These are phyloP conservation scores for Chalciporus piperatus DNA, from an alignment of 768 basidiomycete species.

Conservation along the genomic window DNA sequence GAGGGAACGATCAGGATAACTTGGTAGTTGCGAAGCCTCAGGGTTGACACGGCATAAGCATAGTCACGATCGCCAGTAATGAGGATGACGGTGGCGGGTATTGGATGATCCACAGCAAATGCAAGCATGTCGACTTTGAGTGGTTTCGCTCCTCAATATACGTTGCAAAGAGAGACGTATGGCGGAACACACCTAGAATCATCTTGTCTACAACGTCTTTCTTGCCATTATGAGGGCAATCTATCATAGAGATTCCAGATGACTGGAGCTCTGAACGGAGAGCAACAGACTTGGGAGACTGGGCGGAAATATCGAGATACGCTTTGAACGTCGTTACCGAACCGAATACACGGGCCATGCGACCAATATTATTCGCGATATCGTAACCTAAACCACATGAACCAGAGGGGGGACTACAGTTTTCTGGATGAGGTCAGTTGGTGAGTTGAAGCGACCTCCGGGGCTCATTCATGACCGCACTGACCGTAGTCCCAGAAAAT, in stretches of 20 bases:
- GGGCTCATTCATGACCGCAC: conserved; percentile 3
- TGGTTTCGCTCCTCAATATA: conserved; percentile 2
- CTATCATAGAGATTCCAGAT: conserved; percentile 42
- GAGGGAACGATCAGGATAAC: conserved; percentile 50
- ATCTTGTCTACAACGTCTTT: conserved; percentile 45
- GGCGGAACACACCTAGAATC: conserved; percentile 37
- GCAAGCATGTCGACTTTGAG: conserved; percentile 62
- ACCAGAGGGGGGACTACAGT: conserved; percentile 30
- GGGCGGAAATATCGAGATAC: conserved; percentile 47
- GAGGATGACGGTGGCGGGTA: conserved; percentile 54
- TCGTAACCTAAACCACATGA: conserved; percentile 37
- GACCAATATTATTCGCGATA: conserved; percentile 42
- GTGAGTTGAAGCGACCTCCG: background rate
- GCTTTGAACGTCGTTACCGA: conserved; percentile 50
- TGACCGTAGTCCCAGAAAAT: conserved; percentile 41
- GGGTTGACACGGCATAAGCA: conserved; percentile 56
- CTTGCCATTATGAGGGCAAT: conserved; percentile 33
- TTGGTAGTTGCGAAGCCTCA: conserved; percentile 52
- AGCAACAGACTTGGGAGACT: conserved; percentile 31
- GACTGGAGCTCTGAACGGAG: conserved; percentile 43
- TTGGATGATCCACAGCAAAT: conserved; percentile 59
- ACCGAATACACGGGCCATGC: conserved; percentile 46
- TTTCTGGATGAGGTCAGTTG: conserved; percentile 22
- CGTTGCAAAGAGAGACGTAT: background rate
- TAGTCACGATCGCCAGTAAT: conserved; percentile 70